phyloP scores from a whole-genome alignment of 2,329 filamentous ascomycete genomes.

The Pyrenophora seminiperda region DNA sequence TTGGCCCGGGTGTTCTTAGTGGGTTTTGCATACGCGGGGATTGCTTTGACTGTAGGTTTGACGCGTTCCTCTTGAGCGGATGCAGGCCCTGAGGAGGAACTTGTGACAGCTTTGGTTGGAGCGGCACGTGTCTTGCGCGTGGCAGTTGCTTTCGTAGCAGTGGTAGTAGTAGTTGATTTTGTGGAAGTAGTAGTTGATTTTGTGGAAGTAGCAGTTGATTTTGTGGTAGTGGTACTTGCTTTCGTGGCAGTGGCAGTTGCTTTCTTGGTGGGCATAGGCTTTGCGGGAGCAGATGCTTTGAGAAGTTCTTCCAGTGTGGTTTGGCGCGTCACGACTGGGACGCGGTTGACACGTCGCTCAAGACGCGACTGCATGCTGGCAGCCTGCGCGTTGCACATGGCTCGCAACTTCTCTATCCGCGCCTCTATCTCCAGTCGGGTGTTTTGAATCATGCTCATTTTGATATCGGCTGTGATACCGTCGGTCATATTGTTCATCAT shows the following conservation, averaged over 20 bases:
- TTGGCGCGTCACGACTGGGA: conserved; percentile 78
- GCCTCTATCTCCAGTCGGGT: conserved; percentile 69
- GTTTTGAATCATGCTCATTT: conserved; percentile 37
- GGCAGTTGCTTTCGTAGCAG: conserved; percentile 3
- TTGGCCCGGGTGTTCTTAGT: conserved; percentile 24
- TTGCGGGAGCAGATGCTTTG: conserved; percentile 37
- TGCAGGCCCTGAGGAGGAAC: conserved; percentile 5
- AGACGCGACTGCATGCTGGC: conserved; percentile 84
- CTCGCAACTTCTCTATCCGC: conserved; percentile 82
- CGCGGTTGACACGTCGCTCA: conserved; percentile 90
- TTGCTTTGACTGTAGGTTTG: conserved; percentile 13
- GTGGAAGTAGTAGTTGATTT: background rate
- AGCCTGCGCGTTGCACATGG: conserved; percentile 87
- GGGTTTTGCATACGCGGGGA: conserved; percentile 9
- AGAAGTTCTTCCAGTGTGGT: conserved; percentile 82
- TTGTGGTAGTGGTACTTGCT: conserved; percentile 12
- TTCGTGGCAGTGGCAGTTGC: conserved; percentile 4
- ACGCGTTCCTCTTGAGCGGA: conserved; percentile 11
- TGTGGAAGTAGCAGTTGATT: conserved; percentile 12
- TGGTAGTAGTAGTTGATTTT: background rate
- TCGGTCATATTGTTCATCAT: conserved; percentile 26
- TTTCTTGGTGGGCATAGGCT: conserved; percentile 21
- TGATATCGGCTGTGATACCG: conserved; percentile 43
- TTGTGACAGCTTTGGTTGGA: conserved; percentile 12
- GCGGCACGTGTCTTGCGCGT: conserved; percentile 17